Evolutionary conservation across 1,284 basidiomycete genomes (phyloP).

Genomic region (Chalciporus sp.): DNA sequence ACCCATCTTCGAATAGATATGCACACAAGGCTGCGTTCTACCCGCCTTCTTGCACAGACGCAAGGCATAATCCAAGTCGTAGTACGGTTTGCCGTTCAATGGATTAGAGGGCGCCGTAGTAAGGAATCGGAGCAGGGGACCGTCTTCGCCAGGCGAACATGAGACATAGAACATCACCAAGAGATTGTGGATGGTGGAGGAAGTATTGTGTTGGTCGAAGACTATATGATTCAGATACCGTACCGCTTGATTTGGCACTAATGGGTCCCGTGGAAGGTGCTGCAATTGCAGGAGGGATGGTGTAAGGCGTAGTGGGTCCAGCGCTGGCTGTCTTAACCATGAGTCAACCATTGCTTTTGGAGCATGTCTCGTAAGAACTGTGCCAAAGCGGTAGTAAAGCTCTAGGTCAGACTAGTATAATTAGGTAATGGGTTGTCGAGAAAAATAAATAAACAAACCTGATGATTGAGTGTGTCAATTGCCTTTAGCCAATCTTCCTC

Average conservation of each 20-base stretch:
- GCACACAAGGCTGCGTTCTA: conserved; percentile 89
- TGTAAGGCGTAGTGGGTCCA: conserved; percentile 86
- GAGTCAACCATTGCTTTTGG: conserved; percentile 91
- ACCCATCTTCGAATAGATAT: conserved; percentile 98
- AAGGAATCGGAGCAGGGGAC: conserved; percentile 83
- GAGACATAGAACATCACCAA: conserved; percentile 83
- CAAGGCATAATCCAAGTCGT: conserved; percentile 96
- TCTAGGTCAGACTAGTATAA: conserved; percentile 71
- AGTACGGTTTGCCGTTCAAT: conserved; percentile 85
- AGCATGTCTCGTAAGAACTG: conserved; percentile 84
- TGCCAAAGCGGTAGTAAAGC: conserved; percentile 91
- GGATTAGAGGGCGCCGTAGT: conserved; percentile 83
- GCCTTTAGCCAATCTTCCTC: conserved; percentile 93
- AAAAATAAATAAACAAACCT: conserved; percentile 50
- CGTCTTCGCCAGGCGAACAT: conserved; percentile 62
- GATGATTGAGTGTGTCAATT: conserved; percentile 84
- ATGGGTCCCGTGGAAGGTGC: conserved; percentile 65
- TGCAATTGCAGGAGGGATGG: conserved; percentile 88
- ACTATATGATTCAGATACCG: conserved; percentile 87
- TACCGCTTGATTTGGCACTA: conserved; percentile 82
- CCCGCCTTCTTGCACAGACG: conserved; percentile 86
- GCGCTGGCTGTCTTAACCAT: conserved; percentile 81
- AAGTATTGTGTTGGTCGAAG: conserved; percentile 78
- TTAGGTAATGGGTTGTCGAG: neutral
- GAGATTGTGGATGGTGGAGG: conserved; percentile 91